phyloP scores from a whole-genome alignment of 345 rosid genomes.

The Capsella bursapastoris region DNA sequence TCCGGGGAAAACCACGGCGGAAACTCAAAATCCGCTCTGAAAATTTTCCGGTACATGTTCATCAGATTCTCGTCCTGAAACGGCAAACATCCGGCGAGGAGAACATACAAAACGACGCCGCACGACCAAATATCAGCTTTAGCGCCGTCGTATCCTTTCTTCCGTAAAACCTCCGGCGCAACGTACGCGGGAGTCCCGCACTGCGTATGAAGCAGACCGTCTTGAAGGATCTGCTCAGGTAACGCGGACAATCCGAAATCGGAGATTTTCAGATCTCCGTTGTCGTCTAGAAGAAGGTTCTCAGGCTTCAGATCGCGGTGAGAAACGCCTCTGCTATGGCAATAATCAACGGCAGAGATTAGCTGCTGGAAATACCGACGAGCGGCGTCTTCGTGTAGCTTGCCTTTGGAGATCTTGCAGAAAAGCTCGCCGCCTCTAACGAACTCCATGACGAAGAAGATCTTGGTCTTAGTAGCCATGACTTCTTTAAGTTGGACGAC shows the following conservation, averaged over 20 bases:
- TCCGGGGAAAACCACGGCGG: conserved; percentile 78
- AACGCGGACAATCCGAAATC: conserved; percentile 88
- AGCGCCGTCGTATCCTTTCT: conserved; percentile 83
- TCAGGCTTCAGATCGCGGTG: conserved; percentile 92
- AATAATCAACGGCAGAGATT: conserved; percentile 74
- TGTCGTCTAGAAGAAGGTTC: conserved; percentile 72
- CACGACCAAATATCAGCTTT: conserved; percentile 91
- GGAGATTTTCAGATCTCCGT: conserved; percentile 71
- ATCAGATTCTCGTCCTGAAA: conserved; percentile 76
- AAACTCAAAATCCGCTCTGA: conserved; percentile 62
- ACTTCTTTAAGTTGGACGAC: conserved; percentile 74
- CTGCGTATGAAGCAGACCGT: conserved; percentile 81
- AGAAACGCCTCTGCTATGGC: conserved; percentile 83
- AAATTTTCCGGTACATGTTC: conserved; percentile 64
- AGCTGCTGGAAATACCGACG: conserved; percentile 76
- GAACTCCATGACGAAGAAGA: conserved; percentile 85
- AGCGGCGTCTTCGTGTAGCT: conserved; percentile 57
- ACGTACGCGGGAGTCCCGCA: conserved; percentile 92
- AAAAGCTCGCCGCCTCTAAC: conserved; percentile 84
- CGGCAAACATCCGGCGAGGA: conserved; percentile 73
- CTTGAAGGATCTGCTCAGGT: conserved; percentile 71
- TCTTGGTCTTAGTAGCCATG: conserved; percentile 71
- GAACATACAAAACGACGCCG: conserved; percentile 76
- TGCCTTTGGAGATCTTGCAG: conserved; percentile 62
- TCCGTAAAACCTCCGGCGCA: conserved; percentile 91